Percentiles rank a stretch among this genome's conserved stretches.
Evolutionary conservation across 2,329 filamentous ascomycete species (phyloP).

Genomic region (Periconia digitata): DNA sequence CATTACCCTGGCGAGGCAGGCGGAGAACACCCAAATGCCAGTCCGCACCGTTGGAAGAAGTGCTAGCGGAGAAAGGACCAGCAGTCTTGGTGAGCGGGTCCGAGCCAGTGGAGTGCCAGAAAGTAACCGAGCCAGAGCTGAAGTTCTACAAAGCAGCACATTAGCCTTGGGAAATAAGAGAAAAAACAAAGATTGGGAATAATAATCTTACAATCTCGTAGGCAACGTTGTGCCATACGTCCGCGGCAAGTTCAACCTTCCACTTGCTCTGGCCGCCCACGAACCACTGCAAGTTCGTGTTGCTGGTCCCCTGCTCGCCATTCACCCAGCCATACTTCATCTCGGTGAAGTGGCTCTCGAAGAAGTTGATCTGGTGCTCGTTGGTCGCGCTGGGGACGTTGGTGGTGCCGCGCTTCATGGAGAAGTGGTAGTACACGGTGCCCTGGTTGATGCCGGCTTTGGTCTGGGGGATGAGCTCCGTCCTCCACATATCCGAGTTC

Average conservation of each 20-base stretch:
- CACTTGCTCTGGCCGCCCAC: slow-evolving; percentile 63
- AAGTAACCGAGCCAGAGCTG: slow-evolving; percentile 59
- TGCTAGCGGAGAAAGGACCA: slow-evolving; percentile 60
- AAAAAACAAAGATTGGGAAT: neutral
- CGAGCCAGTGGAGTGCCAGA: slow-evolving; percentile 70
- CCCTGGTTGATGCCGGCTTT: slow-evolving; percentile 65
- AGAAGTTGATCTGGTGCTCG: slow-evolving; percentile 68
- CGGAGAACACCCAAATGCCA: slow-evolving; percentile 74
- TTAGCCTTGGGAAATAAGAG: slow-evolving; percentile 10
- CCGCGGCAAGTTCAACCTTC: slow-evolving; percentile 62
- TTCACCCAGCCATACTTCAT: slow-evolving; percentile 67
- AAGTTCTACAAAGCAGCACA: slow-evolving; percentile 54
- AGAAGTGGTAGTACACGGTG: slow-evolving; percentile 73
- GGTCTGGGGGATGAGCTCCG: slow-evolving; percentile 73
- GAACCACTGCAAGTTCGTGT: slow-evolving; percentile 65
- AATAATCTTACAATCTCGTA: slow-evolving; percentile 63
- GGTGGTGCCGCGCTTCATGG: slow-evolving; percentile 59
- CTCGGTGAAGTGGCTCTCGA: slow-evolving; percentile 74
- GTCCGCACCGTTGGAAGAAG: slow-evolving; percentile 68
- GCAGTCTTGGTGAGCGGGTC: slow-evolving; percentile 61
- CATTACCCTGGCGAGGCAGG: slow-evolving; percentile 59
- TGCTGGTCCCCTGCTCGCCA: slow-evolving; percentile 52
- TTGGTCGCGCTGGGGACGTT: slow-evolving; percentile 64
- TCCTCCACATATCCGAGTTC: slow-evolving; percentile 75
- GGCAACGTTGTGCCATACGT: slow-evolving; percentile 74